Evolutionary conservation across 2,329 filamentous ascomycete genomes (phyloP), one percentile per base, ranked within the genome.

Genomic region (Neobulgaria alba): DNA sequence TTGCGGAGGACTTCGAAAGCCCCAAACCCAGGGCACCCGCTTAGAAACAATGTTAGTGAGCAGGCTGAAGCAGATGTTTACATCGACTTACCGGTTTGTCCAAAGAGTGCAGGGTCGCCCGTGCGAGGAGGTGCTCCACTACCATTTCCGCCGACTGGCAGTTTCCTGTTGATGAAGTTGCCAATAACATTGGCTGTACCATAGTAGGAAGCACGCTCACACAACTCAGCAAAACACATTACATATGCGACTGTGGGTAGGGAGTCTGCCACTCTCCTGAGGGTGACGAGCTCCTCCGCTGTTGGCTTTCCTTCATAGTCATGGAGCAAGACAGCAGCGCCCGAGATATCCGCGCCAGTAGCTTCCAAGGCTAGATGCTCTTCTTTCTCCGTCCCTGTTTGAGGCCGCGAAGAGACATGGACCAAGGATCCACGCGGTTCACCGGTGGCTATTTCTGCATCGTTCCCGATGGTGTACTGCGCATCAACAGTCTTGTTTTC

Each of bases 161-260:
- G 56, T 19, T 15, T 23, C 7, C 72, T 71, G 50, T 82, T 72
- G 53, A 82, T 70, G 50, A 72, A 82, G 57, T 82, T 83, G 48
- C 66, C 67, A 55, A 79, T 77, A 4, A 58, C 62, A 1, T 67
- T 71, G 33, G 75, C 72, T 3, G 77, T 79, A 38, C 82, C 82
- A 57, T 87, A 87, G 72, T 85, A 87, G 14, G 78, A 82, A 63
- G 85, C 85, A 34, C 83, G 78, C 64, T 87, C 83, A 64, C 79
- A 83, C 43, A 86, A 66, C 63, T 88, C 83, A 47, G 82, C 75
- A 46, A 85, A 77, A 36, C 80, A 82, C 43, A 88, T 75, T 21
- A 79, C 79, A 64, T 78, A 87, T 42, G 80, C 74, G 39, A 69
- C 65, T 73, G 73, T 79, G 34, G 78, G 77, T 46, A 88, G 75